A percentile compares a stretch with the other conserved stretches of the same genome.
phyloP scores from a whole-genome alignment of 2,329 filamentous ascomycete genomes.

The Mycogone perniciosa region DNA sequence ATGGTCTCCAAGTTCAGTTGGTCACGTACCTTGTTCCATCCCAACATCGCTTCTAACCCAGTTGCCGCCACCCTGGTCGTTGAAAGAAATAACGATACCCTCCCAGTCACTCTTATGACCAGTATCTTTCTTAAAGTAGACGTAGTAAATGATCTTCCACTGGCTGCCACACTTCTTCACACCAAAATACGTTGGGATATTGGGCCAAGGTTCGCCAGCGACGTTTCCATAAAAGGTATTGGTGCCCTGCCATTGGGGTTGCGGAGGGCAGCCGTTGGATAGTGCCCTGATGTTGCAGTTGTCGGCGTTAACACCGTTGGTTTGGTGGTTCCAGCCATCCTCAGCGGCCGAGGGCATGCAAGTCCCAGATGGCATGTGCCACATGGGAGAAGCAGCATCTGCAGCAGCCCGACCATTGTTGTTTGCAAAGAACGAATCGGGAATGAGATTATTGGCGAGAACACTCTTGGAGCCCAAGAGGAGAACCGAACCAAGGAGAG shows the following conservation, averaged over 20 bases:
- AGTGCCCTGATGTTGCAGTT: slow-evolving; percentile 16
- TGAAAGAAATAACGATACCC: slow-evolving; percentile 18
- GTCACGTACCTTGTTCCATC: slow-evolving; percentile 14
- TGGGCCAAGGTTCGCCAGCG: slow-evolving; percentile 12
- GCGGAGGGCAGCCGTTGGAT: slow-evolving; percentile 9
- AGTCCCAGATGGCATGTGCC: slow-evolving; percentile 16
- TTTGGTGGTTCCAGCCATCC: slow-evolving; percentile 15
- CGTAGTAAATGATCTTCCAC: slow-evolving; percentile 20
- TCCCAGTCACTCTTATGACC: slow-evolving; percentile 22
- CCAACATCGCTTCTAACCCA: slow-evolving; percentile 12
- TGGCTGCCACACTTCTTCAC: slow-evolving; percentile 14
- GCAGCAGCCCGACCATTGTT: slow-evolving; percentile 15
- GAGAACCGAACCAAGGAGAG: no score
- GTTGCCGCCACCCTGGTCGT: slow-evolving; percentile 13
- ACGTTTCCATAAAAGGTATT: slow-evolving; percentile 17
- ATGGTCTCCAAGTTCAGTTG: no score
- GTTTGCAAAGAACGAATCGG: slow-evolving; percentile 7
- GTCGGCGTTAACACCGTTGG: slow-evolving; percentile 14
- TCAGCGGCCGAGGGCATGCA: slow-evolving; percentile 18
- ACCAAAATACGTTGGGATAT: slow-evolving; percentile 16
- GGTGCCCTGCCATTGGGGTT: slow-evolving; percentile 13
- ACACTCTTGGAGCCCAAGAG: slow-evolving; percentile 3
- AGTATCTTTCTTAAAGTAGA: slow-evolving; percentile 22
- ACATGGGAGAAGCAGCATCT: slow-evolving; percentile 14
- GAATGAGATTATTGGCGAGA: slow-evolving; percentile 13